Percentiles rank a stretch among this genome's conserved stretches.
These are phyloP conservation scores for Bacidia gigantensis DNA, from an alignment of 495 filamentous ascomycete species.

Conservation along the genomic window DNA sequence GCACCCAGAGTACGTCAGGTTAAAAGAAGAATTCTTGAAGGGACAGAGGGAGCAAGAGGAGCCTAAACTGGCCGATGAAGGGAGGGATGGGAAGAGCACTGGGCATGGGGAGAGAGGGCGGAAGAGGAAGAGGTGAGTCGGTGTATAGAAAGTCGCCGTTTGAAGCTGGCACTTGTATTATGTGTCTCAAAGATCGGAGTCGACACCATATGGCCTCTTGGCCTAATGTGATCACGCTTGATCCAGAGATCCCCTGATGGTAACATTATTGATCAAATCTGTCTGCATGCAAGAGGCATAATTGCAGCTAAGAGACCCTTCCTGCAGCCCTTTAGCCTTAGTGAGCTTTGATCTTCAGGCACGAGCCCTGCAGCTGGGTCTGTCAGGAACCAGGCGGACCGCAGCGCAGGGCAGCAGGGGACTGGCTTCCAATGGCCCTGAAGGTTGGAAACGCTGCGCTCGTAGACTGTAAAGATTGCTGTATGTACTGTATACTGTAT, in stretches of 20 bases:
- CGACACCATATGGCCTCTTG: too few relatives aligned
- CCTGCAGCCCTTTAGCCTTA: not conserved
- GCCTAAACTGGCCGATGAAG: constrained; percentile 64
- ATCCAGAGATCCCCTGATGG: too few relatives aligned
- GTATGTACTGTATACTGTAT: not conserved
- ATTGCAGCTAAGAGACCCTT: not conserved
- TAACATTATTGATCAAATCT: too few relatives aligned
- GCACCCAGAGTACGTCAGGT: constrained; percentile 27
- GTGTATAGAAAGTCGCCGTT: not conserved
- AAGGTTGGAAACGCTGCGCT: not conserved
- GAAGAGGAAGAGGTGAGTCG: constrained; percentile 36
- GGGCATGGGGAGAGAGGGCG: constrained; percentile 36
- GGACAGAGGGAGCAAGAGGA: constrained; percentile 49
- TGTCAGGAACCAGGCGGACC: not conserved
- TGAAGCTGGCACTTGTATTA: not conserved
- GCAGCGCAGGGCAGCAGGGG: not conserved
- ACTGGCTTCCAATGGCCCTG: not conserved
- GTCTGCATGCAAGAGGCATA: too few relatives aligned
- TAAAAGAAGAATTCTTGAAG: constrained; percentile 26
- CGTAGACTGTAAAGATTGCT: not conserved
- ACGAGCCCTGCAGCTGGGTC: not conserved
- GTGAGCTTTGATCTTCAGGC: not conserved
- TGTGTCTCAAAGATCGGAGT: not conserved
- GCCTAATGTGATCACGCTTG: too few relatives aligned
- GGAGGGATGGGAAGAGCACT: constrained; percentile 54